phyloP scores from a whole-genome alignment of 306 rosid genomes.

The Fagus sylvatica region DNA sequence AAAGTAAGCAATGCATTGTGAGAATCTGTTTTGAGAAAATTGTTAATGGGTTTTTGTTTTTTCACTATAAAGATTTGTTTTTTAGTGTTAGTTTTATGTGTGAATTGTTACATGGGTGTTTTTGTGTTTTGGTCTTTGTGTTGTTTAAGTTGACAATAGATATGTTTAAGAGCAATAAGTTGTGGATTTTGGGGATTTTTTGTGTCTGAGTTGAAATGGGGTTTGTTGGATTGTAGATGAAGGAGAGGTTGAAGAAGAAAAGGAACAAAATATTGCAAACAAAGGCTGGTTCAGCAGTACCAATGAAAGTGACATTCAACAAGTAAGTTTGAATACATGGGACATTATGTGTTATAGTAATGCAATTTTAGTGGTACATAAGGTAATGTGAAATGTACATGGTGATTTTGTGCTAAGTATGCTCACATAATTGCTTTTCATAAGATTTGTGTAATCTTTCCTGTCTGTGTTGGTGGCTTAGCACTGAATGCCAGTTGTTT shows the following conservation, averaged over 20 bases:
- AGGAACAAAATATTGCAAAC: conserved; percentile 81
- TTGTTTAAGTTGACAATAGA: background rate
- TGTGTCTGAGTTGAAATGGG: conserved; percentile 9
- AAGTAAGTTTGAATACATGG: conserved; percentile 50
- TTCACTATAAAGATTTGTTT: background rate
- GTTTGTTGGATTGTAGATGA: conserved; percentile 59
- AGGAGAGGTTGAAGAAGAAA: conserved; percentile 82
- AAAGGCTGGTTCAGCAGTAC: conserved; percentile 75
- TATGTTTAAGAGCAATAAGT: background rate
- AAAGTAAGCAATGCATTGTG: conserved; percentile 49
- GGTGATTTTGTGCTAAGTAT: conserved; percentile 6
- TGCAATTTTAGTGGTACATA: background rate
- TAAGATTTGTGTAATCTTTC: background rate
- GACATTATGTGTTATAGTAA: background rate
- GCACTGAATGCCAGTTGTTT: background rate
- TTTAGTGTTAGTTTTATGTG: background rate
- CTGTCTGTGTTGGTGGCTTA: background rate
- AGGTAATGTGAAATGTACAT: background rate
- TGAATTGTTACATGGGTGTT: background rate
- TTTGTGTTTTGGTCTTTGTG: background rate
- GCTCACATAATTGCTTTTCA: conserved; percentile 14
- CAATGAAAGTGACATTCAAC: conserved; percentile 72
- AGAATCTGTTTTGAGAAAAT: background rate
- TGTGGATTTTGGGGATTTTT: background rate
- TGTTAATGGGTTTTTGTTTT: background rate